Conservation (phyloP, 1,284 basidiomycete species). For the Grifola frondosa region DNA sequence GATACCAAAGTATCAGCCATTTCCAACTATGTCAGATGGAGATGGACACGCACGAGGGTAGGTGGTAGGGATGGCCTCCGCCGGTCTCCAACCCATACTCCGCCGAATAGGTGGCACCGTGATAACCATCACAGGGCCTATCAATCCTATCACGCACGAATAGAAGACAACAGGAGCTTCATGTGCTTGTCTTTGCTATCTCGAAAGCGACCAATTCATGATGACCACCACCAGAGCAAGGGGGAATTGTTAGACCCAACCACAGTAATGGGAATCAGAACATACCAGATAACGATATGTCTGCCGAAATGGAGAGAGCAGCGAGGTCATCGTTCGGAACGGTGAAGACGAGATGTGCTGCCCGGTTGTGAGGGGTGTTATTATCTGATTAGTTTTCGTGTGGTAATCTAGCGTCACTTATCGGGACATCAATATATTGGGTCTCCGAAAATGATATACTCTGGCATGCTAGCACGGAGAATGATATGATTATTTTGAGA, state of each 20-base stretch:
- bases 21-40: not conserved
- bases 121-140: slow-evolving; percentile 78
- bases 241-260: not conserved
- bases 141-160: slow-evolving; percentile 73
- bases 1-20: slow-evolving; percentile 2
- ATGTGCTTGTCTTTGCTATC: slow-evolving; percentile 80
- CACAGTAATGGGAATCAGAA: not conserved
- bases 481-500: too few relatives aligned
- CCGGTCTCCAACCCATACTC: slow-evolving; percentile 69
- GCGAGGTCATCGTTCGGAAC: slow-evolving; percentile 47
- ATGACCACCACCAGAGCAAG: too few relatives aligned
- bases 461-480: too few relatives aligned
- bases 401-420: too few relatives aligned
- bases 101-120: slow-evolving; percentile 80
- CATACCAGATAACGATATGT: slow-evolving; percentile 53
- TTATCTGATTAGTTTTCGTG: too few relatives aligned
- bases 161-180: slow-evolving; percentile 93
- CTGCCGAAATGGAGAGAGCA: slow-evolving; percentile 44
- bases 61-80: slow-evolving; percentile 77
- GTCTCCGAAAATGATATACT: too few relatives aligned
- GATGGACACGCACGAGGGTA: slow-evolving; percentile 74
- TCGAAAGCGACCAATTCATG: too few relatives aligned
- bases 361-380: too few relatives aligned
- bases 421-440: too few relatives aligned
- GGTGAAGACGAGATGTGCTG: too few relatives aligned